phyloP scores from a whole-genome alignment of 2,329 filamentous ascomycete genomes.

The Claviceps sp. region DNA sequence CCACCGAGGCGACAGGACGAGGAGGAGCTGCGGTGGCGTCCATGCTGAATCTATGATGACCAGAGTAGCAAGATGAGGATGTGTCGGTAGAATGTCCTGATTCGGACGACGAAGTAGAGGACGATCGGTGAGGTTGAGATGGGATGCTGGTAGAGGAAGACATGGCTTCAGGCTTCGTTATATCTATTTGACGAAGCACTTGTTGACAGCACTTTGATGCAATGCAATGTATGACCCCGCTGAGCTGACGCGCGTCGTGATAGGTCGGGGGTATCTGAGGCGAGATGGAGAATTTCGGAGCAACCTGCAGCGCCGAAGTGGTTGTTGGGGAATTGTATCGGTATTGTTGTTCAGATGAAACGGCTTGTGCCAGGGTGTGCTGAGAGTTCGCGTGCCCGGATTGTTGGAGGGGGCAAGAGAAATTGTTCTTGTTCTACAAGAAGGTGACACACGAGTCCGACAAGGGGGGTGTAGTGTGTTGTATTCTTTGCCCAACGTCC shows the following conservation, averaged over 20 bases:
- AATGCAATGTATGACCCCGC: not conserved
- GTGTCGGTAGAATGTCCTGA: slow-evolving; percentile 25
- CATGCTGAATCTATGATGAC: slow-evolving; percentile 33
- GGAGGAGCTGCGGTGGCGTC: slow-evolving; percentile 25
- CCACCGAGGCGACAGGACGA: slow-evolving; percentile 37
- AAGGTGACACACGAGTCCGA: too few species aligned
- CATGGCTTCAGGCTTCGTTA: slow-evolving; percentile 1
- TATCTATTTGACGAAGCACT: not conserved
- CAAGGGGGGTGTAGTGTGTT: not conserved
- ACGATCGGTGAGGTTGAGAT: slow-evolving; percentile 11
- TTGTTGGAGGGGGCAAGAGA: not conserved
- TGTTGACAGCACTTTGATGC: not conserved
- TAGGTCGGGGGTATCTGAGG: not conserved
- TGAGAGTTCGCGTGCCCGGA: not conserved
- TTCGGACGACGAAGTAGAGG: slow-evolving; percentile 23
- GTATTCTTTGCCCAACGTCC: not conserved
- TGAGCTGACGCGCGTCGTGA: not conserved
- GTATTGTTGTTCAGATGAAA: not conserved
- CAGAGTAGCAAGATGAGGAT: slow-evolving; percentile 17
- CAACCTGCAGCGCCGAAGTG: not conserved
- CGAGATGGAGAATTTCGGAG: not conserved
- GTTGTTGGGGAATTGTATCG: not conserved
- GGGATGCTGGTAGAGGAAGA: slow-evolving; percentile 7
- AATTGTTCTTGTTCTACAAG: not conserved
- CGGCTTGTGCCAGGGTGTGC: not conserved